A percentile compares a stretch with the other conserved stretches of the same genome.
These are phyloP conservation scores for Cystobasidium ongulense DNA, from an alignment of 768 basidiomycete species.

Conservation along the genomic window DNA sequence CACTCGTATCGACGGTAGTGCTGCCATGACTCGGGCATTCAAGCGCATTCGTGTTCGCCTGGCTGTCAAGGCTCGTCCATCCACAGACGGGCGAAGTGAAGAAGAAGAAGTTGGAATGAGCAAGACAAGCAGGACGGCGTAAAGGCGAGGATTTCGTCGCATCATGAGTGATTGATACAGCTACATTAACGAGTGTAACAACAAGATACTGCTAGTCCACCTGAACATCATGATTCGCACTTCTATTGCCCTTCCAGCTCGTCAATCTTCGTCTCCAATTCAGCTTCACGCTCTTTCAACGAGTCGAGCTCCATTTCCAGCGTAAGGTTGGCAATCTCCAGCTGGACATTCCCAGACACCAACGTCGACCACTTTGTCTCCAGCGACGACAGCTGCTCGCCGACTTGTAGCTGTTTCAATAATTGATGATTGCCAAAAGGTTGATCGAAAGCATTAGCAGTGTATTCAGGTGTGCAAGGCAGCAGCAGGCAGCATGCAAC, in stretches of 20 bases:
- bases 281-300: constrained; percentile 42
- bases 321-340: constrained; percentile 89
- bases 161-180: background rate
- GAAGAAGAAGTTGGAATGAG: background rate
- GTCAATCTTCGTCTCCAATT: background rate
- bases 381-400: constrained; percentile 67
- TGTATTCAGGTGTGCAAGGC: background rate
- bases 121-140: too few relatives aligned
- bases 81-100: background rate
- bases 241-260: constrained; percentile 30
- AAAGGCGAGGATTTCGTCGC: background rate
- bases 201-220: background rate
- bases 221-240: background rate
- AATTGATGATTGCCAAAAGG: background rate
- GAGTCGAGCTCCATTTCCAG: constrained; percentile 65
- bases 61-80: background rate
- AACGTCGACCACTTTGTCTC: constrained; percentile 90
- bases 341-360: constrained; percentile 78
- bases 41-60: background rate
- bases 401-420: constrained; percentile 59
- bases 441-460: background rate
- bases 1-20: constrained; percentile 24
- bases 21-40: constrained; percentile 28
- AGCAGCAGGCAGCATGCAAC: constrained; percentile 22
- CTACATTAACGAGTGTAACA: background rate